Conservation (phyloP, 768 basidiomycete species). For the Boletus coccyginus region DNA sequence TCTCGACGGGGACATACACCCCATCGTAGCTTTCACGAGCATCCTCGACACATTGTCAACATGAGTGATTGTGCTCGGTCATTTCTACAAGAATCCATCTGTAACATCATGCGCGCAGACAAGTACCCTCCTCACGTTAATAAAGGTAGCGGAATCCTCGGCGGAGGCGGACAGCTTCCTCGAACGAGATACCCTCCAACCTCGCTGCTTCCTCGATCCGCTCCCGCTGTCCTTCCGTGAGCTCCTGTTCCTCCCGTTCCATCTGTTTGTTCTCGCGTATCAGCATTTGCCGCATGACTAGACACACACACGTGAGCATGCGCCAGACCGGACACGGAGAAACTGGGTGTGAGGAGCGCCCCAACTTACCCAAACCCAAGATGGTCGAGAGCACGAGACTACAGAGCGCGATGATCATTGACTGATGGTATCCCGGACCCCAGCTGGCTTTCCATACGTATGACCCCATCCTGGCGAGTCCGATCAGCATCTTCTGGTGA, state of each 20-base stretch:
- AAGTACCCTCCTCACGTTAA: neutral
- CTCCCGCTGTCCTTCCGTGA: conserved; percentile 42
- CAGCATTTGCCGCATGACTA: conserved; percentile 46
- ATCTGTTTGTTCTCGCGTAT: conserved; percentile 49
- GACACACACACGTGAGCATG: neutral
- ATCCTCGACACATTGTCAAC: neutral
- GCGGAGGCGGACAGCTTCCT: conserved; percentile 54
- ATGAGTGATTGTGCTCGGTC: neutral
- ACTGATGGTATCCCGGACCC: conserved; percentile 61
- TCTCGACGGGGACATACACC: neutral
- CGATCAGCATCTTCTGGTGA: neutral
- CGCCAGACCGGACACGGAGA: neutral
- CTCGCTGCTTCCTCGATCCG: conserved; percentile 58
- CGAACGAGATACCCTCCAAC: conserved; percentile 57
- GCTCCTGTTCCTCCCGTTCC: conserved; percentile 50
- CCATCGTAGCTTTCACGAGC: too few species aligned
- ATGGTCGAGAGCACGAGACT: conserved; percentile 31
- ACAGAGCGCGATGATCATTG: conserved; percentile 50
- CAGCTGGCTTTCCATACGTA: conserved; percentile 61
- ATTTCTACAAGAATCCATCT: neutral
- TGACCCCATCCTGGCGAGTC: conserved; percentile 48
- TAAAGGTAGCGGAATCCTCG: conserved; percentile 40
- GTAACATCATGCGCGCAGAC: too few species aligned
- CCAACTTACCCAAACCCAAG: conserved; percentile 34
- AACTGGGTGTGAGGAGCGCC: neutral